Percentiles rank a stretch among this genome's conserved stretches.
Conservation (phyloP, 805 yeast genomes). For the Metschnikowia arizonensis region DNA sequence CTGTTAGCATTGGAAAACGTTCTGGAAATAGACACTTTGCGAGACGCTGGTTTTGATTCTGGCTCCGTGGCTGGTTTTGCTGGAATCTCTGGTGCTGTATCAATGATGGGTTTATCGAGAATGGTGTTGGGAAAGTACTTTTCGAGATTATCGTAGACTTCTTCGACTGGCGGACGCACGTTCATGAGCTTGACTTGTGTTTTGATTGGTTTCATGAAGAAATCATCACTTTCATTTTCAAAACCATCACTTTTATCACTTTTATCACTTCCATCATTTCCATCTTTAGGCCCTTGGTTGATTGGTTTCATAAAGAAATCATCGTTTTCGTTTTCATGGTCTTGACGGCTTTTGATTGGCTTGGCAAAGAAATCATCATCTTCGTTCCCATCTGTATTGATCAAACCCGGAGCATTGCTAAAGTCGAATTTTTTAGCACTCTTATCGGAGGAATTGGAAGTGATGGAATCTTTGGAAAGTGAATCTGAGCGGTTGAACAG, state of each 20-base stretch:
- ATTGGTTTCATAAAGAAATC: constrained; percentile 20
- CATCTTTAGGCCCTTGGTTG: background rate
- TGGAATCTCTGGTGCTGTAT: constrained; percentile 62
- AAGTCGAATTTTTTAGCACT: constrained; percentile 60
- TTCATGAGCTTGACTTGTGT: constrained; percentile 38
- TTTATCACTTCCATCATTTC: no score
- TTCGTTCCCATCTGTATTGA: constrained; percentile 2
- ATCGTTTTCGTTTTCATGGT: background rate
- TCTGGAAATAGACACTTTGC: constrained; percentile 30
- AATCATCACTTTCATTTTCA: constrained; percentile 9
- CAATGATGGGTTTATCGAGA: constrained; percentile 84
- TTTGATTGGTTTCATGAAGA: constrained; percentile 18
- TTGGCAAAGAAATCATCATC: constrained; percentile 13
- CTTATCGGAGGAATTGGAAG: background rate
- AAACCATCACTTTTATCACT: no score
- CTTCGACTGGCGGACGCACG: constrained; percentile 93
- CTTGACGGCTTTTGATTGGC: background rate
- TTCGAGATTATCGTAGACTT: constrained; percentile 86
- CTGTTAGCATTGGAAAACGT: constrained; percentile 42
- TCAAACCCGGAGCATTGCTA: constrained; percentile 57
- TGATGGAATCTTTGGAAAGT: background rate
- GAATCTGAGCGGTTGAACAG: constrained; percentile 6
- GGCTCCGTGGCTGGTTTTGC: constrained; percentile 6
- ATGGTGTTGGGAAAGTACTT: constrained; percentile 89
- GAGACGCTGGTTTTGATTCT: constrained; percentile 21